Conservation (phyloP, 305 asterid genomes). For the Fraxinus greggii region DNA sequence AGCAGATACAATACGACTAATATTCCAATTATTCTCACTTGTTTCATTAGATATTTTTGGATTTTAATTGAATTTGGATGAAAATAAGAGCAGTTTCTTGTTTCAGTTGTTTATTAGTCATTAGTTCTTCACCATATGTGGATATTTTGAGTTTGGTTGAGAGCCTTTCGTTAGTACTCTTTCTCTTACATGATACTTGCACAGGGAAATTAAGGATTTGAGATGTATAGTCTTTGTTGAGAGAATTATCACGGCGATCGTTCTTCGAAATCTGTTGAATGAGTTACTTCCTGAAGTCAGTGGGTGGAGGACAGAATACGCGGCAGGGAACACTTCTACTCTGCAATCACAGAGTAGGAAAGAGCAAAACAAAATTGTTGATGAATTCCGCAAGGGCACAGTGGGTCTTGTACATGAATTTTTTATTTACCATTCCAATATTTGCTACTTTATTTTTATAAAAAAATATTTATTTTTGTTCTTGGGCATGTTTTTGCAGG, state of each 20-base stretch:
- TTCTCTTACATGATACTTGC: conserved; percentile 2
- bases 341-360: conserved; percentile 62
- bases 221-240: conserved; percentile 87
- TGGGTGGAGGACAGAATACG: conserved; percentile 75
- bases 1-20: neutral
- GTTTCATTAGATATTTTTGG: neutral
- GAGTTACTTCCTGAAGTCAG: conserved; percentile 49
- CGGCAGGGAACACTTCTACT: conserved; percentile 51
- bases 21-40: neutral
- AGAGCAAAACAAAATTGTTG: conserved; percentile 57
- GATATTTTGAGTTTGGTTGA: neutral
- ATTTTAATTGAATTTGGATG: neutral
- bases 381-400: conserved; percentile 64
- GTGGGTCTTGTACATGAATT: conserved; percentile 33
- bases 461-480: neutral
- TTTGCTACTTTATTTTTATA: neutral
- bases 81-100: neutral
- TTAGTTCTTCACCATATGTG: neutral
- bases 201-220: conserved; percentile 60
- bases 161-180: neutral
- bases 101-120: neutral
- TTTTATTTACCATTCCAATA: neutral
- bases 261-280: conserved; percentile 50
- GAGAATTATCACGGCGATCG: conserved; percentile 75
- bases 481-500: conserved; percentile 40